Conservation (phyloP, 2,329 filamentous ascomycete species). For the Emydomyces testavorans region DNA sequence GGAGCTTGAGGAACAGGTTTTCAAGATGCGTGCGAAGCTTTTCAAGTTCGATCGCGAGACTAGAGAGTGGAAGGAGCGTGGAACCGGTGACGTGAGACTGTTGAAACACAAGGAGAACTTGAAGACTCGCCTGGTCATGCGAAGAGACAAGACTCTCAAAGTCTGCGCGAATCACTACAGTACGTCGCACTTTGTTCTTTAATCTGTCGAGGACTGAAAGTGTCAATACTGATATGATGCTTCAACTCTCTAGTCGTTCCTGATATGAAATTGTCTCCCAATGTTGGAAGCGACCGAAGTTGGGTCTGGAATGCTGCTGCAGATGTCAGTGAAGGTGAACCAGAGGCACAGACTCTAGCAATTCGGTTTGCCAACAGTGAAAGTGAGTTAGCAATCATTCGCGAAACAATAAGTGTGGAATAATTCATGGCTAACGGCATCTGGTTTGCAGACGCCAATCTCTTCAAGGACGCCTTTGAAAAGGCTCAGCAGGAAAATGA, state of each 20-base stretch:
- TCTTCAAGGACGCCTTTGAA: constrained; percentile 95
- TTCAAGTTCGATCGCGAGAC: constrained; percentile 93
- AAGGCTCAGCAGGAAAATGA: constrained; percentile 96
- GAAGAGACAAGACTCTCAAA: constrained; percentile 98
- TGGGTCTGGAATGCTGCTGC: constrained; percentile 99
- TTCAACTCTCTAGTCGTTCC: constrained; percentile 58
- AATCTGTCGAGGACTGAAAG: not conserved
- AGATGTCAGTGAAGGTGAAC: constrained; percentile 95
- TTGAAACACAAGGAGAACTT: constrained; percentile 98
- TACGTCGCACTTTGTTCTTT: constrained; percentile 40
- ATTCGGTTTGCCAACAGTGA: constrained; percentile 97
- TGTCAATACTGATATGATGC: constrained; percentile 16
- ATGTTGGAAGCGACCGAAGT: constrained; percentile 93
- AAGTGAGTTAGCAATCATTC: constrained; percentile 49
- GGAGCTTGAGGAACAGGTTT: constrained; percentile 90
- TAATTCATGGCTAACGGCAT: not conserved
- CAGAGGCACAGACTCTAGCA: constrained; percentile 87
- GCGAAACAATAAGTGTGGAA: not conserved
- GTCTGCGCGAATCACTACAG: constrained; percentile 99
- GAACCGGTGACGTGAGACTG: constrained; percentile 88
- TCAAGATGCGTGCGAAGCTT: constrained; percentile 99
- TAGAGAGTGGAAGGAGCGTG: constrained; percentile 98
- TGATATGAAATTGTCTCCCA: constrained; percentile 97
- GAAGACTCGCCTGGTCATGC: constrained; percentile 97
- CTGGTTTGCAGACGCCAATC: constrained; percentile 63